phyloP scores from a whole-genome alignment of 495 filamentous ascomycete species.

The Penicillium verhagenii region DNA sequence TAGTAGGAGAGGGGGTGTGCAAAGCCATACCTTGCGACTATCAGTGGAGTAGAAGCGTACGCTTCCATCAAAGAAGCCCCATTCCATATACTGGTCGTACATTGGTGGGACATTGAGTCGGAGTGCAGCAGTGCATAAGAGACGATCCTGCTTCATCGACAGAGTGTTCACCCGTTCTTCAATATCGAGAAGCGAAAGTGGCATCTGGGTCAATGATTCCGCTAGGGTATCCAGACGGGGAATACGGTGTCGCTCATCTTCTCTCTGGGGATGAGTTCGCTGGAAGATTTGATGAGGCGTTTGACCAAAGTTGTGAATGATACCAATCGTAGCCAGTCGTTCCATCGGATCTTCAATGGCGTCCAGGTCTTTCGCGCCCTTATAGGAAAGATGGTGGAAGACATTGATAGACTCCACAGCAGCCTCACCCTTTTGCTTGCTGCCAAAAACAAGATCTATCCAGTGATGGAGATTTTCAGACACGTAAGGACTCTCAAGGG shows the following conservation, averaged over 20 bases:
- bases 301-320: constrained; percentile 98
- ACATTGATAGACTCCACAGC: constrained; percentile 91
- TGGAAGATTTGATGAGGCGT: constrained; percentile 94
- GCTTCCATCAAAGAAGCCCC: constrained; percentile 92
- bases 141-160: constrained; percentile 79
- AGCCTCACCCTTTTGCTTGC: constrained; percentile 91
- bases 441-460: constrained; percentile 96
- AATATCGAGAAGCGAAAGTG: constrained; percentile 76
- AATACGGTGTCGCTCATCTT: constrained; percentile 58
- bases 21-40: constrained; percentile 56
- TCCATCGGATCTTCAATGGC: constrained; percentile 86
- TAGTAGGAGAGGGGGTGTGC: neutral
- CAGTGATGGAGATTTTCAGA: constrained; percentile 87
- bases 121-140: constrained; percentile 81
- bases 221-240: constrained; percentile 75
- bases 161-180: constrained; percentile 77
- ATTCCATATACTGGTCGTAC: constrained; percentile 91
- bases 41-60: constrained; percentile 85
- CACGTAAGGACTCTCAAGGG: constrained; percentile 91
- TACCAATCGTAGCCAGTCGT: constrained; percentile 80
- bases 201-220: constrained; percentile 73
- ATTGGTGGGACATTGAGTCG: constrained; percentile 81
- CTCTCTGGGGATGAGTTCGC: constrained; percentile 70
- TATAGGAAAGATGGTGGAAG: constrained; percentile 93
- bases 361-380: constrained; percentile 89